Evolutionary conservation across 352 stramenopile genomes (phyloP), one percentile per base, ranked within the genome.

Genomic region (Phytophthora sansomeana): DNA sequence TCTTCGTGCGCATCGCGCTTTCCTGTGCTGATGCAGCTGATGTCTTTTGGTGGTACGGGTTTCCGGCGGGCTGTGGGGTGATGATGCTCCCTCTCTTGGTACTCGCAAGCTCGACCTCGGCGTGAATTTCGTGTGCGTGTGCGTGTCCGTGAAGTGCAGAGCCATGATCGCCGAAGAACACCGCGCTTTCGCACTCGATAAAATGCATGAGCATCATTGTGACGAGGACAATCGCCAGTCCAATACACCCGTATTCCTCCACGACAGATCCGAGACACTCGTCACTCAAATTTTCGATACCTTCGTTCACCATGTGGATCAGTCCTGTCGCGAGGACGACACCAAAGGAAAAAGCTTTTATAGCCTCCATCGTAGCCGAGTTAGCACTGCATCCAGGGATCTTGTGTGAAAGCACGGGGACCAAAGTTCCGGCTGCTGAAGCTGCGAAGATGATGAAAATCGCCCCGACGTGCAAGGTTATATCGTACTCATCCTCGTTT

Each of bases 261-360:
- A 78, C 71, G 16, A 88, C 54, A 1, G 48, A n/a, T 4, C 75
- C 72, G 9, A 89, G 72, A 13, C 77, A 81, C 46, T 74, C 67
- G 10, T 89, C 60, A 29, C 69, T 77, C 19, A 91, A 67, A 38
- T 70, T 78, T 21, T 83, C 74, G 39, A 81, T 58, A 26, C 68
- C 78, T 19, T 85, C 77, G 56, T 73, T 83, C 29, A 88, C 72
- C 68, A 89, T 85, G 66, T 91, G 80, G 42, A 91, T 85, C n/a
- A 89, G 69, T 16, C 75, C 75, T 26, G 80, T 89, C 33, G 69
- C 50, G 47, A 90, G 71, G 32, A 91, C 74, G 5, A 87, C 79
- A 53, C 83, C 83, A 53, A 81, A 81, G n/a, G 75, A 75, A 39
- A 89, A 82, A 2, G 76, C 58, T 32, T 78, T 74, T n/a, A 84